Evolutionary conservation across 768 basidiomycete genomes (phyloP).

Genomic region (Mycena amicta): DNA sequence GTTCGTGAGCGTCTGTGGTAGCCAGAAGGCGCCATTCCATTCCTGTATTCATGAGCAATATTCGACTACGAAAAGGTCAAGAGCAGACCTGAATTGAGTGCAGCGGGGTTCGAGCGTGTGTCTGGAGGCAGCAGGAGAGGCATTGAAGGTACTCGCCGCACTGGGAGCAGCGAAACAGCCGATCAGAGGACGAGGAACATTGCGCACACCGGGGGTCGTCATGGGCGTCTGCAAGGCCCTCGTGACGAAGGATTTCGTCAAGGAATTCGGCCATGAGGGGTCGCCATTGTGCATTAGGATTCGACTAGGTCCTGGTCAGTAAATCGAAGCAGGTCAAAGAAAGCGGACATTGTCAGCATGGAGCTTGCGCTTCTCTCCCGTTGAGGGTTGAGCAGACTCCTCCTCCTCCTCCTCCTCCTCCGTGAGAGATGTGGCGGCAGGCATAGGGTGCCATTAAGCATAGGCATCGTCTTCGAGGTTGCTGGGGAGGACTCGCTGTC

Average conservation of each 20-base stretch:
- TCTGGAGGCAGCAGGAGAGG: background rate
- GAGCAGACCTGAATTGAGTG: background rate
- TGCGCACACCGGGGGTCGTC: background rate
- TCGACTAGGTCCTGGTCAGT: background rate
- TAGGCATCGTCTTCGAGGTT: background rate
- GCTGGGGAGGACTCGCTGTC: background rate
- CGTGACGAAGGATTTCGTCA: constrained; percentile 5
- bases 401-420: background rate
- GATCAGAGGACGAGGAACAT: background rate
- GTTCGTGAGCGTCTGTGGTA: background rate
- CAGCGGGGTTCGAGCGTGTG: background rate
- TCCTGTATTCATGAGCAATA: constrained; percentile 1
- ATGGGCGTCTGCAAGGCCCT: constrained; percentile 1
- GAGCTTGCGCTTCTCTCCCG: constrained; percentile 2
- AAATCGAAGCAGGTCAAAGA: background rate
- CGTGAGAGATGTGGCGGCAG: background rate
- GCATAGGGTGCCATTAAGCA: background rate
- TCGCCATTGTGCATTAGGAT: constrained; percentile 10
- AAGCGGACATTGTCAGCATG: background rate
- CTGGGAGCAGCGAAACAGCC: constrained; percentile 1
- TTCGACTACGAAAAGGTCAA: background rate
- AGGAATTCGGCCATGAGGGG: constrained; percentile 1
- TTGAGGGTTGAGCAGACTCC: no score
- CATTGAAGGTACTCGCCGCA: constrained; percentile 7
- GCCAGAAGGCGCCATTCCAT: constrained; percentile 18